Evolutionary conservation across 768 basidiomycete species (phyloP).

Genomic region (Tylopilus intermedius): DNA sequence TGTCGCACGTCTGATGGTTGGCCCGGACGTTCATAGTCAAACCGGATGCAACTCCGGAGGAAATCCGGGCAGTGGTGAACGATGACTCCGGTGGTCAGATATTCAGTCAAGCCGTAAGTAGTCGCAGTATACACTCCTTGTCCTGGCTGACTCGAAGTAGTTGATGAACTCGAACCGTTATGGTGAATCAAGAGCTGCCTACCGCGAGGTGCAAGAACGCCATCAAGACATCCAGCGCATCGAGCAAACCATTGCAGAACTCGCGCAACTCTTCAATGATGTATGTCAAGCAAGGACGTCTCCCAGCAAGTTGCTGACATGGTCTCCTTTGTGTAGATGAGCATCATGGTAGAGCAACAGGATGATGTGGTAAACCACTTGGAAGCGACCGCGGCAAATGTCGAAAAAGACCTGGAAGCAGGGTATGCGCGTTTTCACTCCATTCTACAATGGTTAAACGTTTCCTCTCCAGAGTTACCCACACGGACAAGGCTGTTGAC

Average conservation of each 20-base stretch:
- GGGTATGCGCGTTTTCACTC: constrained; percentile 50
- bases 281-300: constrained; percentile 38
- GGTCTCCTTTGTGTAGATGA: constrained; percentile 57
- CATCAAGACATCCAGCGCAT: constrained; percentile 96
- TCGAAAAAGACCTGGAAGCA: constrained; percentile 79
- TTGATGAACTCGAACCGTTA: constrained; percentile 88
- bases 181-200: constrained; percentile 84
- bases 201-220: constrained; percentile 94
- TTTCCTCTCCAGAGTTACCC: constrained; percentile 50
- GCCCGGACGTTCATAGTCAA: constrained; percentile 52
- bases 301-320: constrained; percentile 1
- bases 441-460: neutral
- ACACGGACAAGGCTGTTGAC: constrained; percentile 81
- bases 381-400: constrained; percentile 67
- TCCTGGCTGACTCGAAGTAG: constrained; percentile 35
- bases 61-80: constrained; percentile 81
- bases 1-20: neutral
- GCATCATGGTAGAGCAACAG: constrained; percentile 90
- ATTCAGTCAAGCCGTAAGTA: constrained; percentile 78
- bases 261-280: constrained; percentile 95
- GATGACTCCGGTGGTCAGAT: constrained; percentile 79
- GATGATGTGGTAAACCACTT: constrained; percentile 82
- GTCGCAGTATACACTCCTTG: neutral
- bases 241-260: constrained; percentile 85
- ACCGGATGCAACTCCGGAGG: constrained; percentile 87